These are phyloP conservation scores for Ilex paraguariensis DNA, from an alignment of 305 asterid species.

Conservation along the genomic window DNA sequence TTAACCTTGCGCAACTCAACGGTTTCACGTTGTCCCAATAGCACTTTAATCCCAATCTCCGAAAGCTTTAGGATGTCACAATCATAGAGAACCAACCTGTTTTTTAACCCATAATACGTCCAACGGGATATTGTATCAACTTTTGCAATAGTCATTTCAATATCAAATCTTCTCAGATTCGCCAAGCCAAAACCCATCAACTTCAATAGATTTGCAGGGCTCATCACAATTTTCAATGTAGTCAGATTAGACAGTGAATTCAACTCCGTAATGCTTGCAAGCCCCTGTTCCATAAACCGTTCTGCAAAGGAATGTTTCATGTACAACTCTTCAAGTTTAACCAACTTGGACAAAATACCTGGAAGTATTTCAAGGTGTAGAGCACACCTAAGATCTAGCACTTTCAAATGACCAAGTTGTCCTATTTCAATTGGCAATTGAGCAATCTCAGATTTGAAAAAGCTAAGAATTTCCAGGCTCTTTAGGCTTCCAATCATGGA, in stretches of 20 bases:
- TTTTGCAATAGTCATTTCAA: background rate
- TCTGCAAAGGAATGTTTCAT: constrained; percentile 7
- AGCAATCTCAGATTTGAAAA: background rate
- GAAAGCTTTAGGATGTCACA: background rate
- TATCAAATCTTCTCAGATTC: constrained; percentile 7
- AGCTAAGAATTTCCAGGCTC: constrained; percentile 23
- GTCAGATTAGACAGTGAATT: background rate
- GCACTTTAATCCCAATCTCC: background rate
- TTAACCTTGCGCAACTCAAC: background rate
- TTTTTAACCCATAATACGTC: no score
- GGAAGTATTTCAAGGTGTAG: constrained; percentile 1
- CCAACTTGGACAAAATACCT: background rate
- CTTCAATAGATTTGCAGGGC: no score
- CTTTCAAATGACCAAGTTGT: constrained; percentile 3
- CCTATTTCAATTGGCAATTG: constrained; percentile 2
- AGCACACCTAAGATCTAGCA: constrained; percentile 12
- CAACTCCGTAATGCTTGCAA: background rate
- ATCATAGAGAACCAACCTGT: no score
- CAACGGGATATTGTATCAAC: no score
- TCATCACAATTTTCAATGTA: constrained; percentile 1
- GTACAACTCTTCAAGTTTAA: constrained; percentile 15
- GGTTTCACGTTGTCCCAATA: background rate
- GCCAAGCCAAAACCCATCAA: background rate
- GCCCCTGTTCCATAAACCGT: background rate
- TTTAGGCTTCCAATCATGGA: background rate